Percentiles rank a stretch among this genome's conserved stretches.
These are phyloP conservation scores for Somion occarium DNA, from an alignment of 1,284 basidiomycete species.

Conservation along the genomic window DNA sequence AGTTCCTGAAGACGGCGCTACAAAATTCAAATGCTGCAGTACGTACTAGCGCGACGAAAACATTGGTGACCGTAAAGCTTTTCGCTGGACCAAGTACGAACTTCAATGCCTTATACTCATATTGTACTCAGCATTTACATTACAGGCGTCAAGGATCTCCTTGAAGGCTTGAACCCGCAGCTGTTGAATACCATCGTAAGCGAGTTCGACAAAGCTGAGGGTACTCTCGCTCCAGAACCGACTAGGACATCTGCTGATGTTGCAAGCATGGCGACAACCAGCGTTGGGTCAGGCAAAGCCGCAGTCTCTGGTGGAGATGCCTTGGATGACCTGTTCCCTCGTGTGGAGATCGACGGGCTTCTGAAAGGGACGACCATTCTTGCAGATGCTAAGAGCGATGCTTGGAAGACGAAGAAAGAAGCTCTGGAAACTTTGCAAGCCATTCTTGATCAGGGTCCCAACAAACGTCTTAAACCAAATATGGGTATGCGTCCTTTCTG, in stretches of 20 bases:
- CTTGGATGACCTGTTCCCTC: slow-evolving; percentile 91
- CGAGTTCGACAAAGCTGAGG: slow-evolving; percentile 95
- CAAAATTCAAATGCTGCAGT: slow-evolving; percentile 95
- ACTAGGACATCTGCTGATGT: slow-evolving; percentile 75
- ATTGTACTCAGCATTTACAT: slow-evolving; percentile 3
- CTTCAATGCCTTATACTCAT: not conserved
- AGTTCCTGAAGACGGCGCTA: slow-evolving; percentile 84
- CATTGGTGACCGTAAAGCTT: slow-evolving; percentile 87
- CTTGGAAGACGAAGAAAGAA: slow-evolving; percentile 98
- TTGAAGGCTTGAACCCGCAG: slow-evolving; percentile 94
- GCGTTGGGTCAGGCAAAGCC: slow-evolving; percentile 30
- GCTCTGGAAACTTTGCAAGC: slow-evolving; percentile 84
- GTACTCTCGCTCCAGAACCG: slow-evolving; percentile 76
- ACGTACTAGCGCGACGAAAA: slow-evolving; percentile 92
- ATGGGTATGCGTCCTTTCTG: slow-evolving; percentile 60
- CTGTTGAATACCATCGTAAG: slow-evolving; percentile 85
- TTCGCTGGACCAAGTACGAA: slow-evolving; percentile 85
- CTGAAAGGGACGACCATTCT: slow-evolving; percentile 84
- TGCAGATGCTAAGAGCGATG: slow-evolving; percentile 82
- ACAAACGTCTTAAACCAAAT: slow-evolving; percentile 86
- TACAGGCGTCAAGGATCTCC: slow-evolving; percentile 83
- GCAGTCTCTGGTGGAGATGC: slow-evolving; percentile 52
- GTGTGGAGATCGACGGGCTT: slow-evolving; percentile 89
- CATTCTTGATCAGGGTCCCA: slow-evolving; percentile 84
- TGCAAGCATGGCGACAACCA: slow-evolving; percentile 38